Evolutionary conservation across 1,139 yeast genomes (phyloP).

Genomic region (Lodderomyces jiufengensis): DNA sequence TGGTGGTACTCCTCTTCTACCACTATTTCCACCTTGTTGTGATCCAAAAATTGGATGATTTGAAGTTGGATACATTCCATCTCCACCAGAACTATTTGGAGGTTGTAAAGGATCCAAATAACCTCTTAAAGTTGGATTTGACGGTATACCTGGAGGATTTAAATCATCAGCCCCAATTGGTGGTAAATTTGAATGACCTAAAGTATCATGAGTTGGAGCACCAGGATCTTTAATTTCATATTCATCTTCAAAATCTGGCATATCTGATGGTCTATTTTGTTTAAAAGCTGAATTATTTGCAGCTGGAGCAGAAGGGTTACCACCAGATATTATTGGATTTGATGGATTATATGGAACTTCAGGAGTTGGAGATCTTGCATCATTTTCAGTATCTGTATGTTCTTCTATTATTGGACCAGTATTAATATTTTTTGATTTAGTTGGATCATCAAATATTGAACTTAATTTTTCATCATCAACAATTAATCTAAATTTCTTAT

Average conservation of each 20-base stretch:
- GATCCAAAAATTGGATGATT: slow-evolving; percentile 21
- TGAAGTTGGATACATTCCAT: slow-evolving; percentile 55
- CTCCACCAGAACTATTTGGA: slow-evolving; percentile 19
- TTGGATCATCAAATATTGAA: slow-evolving; percentile 11
- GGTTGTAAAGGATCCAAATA: slow-evolving; percentile 27
- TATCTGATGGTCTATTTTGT: slow-evolving; percentile 23
- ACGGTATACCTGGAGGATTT: slow-evolving; percentile 46
- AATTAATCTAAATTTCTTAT: slow-evolving; percentile 15
- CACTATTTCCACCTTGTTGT: slow-evolving; percentile 18
- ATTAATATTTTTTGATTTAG: not conserved
- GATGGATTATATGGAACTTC: slow-evolving; percentile 11
- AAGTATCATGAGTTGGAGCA: slow-evolving; percentile 7
- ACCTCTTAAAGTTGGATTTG: slow-evolving; percentile 41
- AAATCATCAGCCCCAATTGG: slow-evolving; percentile 50
- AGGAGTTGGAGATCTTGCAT: slow-evolving; percentile 11
- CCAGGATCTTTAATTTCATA: slow-evolving; percentile 32
- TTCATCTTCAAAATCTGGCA: slow-evolving; percentile 60
- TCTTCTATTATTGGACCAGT: slow-evolving; percentile 14
- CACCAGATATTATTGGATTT: slow-evolving; percentile 5
- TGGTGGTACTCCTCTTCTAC: slow-evolving; percentile 38
- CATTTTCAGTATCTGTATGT: slow-evolving; percentile 12
- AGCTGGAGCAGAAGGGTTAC: slow-evolving; percentile 2
- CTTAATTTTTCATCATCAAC: slow-evolving; percentile 14
- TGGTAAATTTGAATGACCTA: slow-evolving; percentile 18
- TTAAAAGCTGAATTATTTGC: slow-evolving; percentile 1